Evolutionary conservation across 1,284 basidiomycete species (phyloP).

Genomic region (Boletus smithii): DNA sequence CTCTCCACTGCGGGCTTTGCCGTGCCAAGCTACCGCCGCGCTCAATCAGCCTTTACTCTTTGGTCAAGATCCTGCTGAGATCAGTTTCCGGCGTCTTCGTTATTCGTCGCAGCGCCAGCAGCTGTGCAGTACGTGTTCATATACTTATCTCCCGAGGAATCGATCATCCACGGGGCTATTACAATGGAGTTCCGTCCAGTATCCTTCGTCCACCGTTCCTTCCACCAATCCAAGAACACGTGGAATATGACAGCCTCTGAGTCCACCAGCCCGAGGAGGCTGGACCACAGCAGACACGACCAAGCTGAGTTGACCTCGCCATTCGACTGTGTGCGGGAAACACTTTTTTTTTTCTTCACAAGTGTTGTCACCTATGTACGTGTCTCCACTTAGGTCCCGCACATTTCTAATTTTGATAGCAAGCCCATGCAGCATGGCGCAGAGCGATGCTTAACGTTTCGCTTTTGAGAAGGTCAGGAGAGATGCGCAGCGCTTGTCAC

Average conservation of each 20-base stretch:
- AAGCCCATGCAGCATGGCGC: conserved; percentile 8
- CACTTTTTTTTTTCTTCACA: neutral
- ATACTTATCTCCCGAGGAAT: neutral
- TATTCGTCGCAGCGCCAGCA: neutral
- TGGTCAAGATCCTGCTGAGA: neutral
- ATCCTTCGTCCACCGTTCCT: neutral
- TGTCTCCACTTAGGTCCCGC: neutral
- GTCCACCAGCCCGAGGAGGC: neutral
- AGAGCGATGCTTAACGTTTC: conserved; percentile 8
- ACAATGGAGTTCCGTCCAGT: neutral
- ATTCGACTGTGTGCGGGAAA: neutral
- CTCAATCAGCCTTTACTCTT: neutral
- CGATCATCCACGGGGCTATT: neutral
- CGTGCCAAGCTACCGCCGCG: neutral
- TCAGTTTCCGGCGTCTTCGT: conserved; percentile 2
- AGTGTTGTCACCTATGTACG: neutral
- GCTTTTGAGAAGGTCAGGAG: neutral
- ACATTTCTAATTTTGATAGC: conserved; percentile 1
- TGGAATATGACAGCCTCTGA: neutral
- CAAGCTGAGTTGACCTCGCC: neutral
- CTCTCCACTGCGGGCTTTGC: neutral
- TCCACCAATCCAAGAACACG: conserved; percentile 5
- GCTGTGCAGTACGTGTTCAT: neutral
- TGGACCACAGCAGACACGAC: conserved; percentile 4
- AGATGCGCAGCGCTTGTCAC: conserved; percentile 3